Percentiles rank a stretch among this genome's conserved stretches.
Evolutionary conservation across 306 rosid species (phyloP).

Genomic region (Pyrus bretschneideri): DNA sequence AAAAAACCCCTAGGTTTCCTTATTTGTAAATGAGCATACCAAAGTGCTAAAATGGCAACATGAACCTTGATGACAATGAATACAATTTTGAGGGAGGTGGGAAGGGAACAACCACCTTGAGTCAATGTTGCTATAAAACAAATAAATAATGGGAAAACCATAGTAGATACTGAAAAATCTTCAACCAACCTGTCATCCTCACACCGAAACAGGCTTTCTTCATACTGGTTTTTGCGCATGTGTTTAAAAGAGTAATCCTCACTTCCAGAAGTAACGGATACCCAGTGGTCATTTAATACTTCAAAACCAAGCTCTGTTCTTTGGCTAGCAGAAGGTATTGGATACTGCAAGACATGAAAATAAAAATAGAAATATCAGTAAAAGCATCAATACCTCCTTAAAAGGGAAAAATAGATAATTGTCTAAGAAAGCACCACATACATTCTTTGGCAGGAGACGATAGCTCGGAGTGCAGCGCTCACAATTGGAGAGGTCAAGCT

Average conservation of each 20-base stretch:
- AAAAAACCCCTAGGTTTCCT: background rate
- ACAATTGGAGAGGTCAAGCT: constrained; percentile 94
- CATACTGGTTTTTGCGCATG: constrained; percentile 99
- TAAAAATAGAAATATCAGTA: constrained; percentile 9
- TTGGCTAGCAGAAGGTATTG: constrained; percentile 87
- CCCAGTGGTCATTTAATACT: constrained; percentile 94
- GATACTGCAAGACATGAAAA: constrained; percentile 53
- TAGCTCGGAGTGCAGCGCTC: constrained; percentile 97
- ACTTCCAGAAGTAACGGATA: constrained; percentile 98
- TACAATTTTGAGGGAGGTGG: background rate
- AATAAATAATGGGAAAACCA: background rate
- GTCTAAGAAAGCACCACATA: constrained; percentile 24
- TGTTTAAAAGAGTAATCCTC: constrained; percentile 99
- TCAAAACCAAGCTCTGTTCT: constrained; percentile 75
- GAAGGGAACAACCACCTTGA: background rate
- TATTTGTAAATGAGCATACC: background rate
- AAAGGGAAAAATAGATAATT: constrained; percentile 2
- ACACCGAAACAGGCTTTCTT: constrained; percentile 96
- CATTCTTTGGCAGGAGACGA: constrained; percentile 88
- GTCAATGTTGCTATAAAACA: background rate
- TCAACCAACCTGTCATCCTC: constrained; percentile 90
- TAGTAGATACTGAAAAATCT: constrained; percentile 10
- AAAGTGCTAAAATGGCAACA: background rate
- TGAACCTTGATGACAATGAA: background rate
- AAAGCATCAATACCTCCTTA: constrained; percentile 3